Evolutionary conservation across 768 basidiomycete genomes (phyloP), one percentile per base, ranked within the genome.

Genomic region (Mycena pura): DNA sequence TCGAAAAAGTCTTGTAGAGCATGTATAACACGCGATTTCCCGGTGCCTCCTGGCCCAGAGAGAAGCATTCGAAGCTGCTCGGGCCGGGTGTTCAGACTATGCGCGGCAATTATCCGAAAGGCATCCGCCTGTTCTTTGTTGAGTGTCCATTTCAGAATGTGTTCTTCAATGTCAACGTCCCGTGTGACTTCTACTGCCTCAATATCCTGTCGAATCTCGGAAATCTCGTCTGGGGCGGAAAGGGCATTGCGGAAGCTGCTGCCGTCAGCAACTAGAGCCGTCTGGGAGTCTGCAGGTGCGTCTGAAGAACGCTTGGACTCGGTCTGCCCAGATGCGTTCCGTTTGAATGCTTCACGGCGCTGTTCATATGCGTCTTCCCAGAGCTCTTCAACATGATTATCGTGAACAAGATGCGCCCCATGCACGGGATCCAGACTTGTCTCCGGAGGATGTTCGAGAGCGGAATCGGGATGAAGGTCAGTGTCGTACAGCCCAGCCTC

Each of bases 31-130:
- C 70, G 51, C 0, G 75, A 76, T 67, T 82, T 83, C 0, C 81
- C 80, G 2, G 80, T 81, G 0, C 80, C 80, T 9, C 76, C 79
- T 1, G 78, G 51, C 0, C 81, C 80, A 2, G 64, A 68, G 0
- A 82, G 13, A 25, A 72, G 76, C 77, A 81, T 76, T 0, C 66
- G 51, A 3, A 80, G 53, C 2, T 68, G 72, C 3, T 63, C 38
- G 6, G 40, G 14, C 10, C 65, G 14, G 7, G 21, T 31, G 3
- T 53, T n/a, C 3, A 65, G 9, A 34, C 60, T 64, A 39, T 79
- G 76, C 0, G 70, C 40, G 10, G 67, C 61, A 15, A 81, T 68
- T 5, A 77, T 68, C 7, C 49, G 21, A 32, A 79, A 77, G 15
- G 75, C 78, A 14, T 54, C 47, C 7, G 43, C 57, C 62, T 80